A percentile compares a stretch with the other conserved stretches of the same genome.
Conservation (phyloP, 129 eudicot genomes). For the sunflower (Helianthus annuus) region HanXRQr2.0-SUNRISE NC_035440.2:52176955-52177454, state of each 20-base stretch:
- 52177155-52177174: constrained; percentile 16
- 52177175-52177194: constrained; percentile 35
- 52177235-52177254: constrained; percentile 23
- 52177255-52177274: constrained; percentile 24
- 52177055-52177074: constrained; percentile 21
- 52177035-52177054: constrained; percentile 36
- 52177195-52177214: constrained; percentile 10
- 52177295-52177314: too few species aligned
- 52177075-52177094: background rate
- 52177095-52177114: background rate
- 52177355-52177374: too few species aligned
- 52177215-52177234: constrained; percentile 31
- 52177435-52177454: too few species aligned
- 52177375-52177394: too few species aligned
- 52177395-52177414: too few species aligned
- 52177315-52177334: too few species aligned
- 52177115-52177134: background rate
- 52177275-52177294: too few species aligned
- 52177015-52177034: constrained; percentile 38
- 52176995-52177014: constrained; percentile 3
- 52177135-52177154: constrained; percentile 42
- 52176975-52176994: background rate
- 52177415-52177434: too few species aligned
- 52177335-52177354: too few species aligned
- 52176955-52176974: constrained; percentile 10